phyloP scores from a whole-genome alignment of 228 moss, liverwort and hornwort genomes.

The Sphagnum fallax region DNA sequence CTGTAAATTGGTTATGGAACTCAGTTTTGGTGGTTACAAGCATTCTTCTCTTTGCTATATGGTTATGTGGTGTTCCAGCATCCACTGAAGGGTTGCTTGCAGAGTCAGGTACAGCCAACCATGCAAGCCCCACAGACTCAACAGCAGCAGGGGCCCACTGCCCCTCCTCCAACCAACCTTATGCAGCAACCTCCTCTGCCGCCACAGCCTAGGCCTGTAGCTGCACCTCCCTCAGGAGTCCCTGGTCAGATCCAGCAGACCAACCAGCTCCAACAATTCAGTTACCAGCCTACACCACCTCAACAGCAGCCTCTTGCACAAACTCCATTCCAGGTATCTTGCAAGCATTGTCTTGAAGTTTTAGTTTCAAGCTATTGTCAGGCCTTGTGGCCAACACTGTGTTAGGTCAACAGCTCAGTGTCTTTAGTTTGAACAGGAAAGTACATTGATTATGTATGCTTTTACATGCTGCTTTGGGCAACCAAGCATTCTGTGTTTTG shows the following conservation, averaged over 20 bases:
- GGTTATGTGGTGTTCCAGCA: no score
- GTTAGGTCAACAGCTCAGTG: no score
- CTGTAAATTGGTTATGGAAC: no score
- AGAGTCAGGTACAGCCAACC: slow-evolving; percentile 21
- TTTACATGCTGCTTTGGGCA: no score
- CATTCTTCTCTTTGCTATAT: no score
- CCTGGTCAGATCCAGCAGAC: slow-evolving; percentile 68
- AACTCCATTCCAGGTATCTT: slow-evolving; percentile 71
- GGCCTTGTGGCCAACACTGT: no score
- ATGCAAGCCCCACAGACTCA: slow-evolving; percentile 34
- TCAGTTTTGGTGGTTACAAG: no score
- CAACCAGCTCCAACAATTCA: slow-evolving; percentile 28
- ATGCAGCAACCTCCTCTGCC: slow-evolving; percentile 74
- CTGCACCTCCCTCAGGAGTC: slow-evolving; percentile 45
- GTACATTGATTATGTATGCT: no score
- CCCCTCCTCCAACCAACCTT: slow-evolving; percentile 56
- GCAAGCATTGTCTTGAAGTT: no score
- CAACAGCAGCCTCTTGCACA: slow-evolving; percentile 61
- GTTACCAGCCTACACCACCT: slow-evolving; percentile 59
- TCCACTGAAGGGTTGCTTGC: not conserved
- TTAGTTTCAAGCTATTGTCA: no score
- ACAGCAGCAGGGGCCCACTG: slow-evolving; percentile 9
- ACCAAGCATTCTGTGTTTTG: no score
- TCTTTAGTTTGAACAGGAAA: no score
- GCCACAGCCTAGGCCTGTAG: slow-evolving; percentile 64